Conservation (phyloP, 495 filamentous ascomycete species). For the Aspergillus incahuasiensis region DNA sequence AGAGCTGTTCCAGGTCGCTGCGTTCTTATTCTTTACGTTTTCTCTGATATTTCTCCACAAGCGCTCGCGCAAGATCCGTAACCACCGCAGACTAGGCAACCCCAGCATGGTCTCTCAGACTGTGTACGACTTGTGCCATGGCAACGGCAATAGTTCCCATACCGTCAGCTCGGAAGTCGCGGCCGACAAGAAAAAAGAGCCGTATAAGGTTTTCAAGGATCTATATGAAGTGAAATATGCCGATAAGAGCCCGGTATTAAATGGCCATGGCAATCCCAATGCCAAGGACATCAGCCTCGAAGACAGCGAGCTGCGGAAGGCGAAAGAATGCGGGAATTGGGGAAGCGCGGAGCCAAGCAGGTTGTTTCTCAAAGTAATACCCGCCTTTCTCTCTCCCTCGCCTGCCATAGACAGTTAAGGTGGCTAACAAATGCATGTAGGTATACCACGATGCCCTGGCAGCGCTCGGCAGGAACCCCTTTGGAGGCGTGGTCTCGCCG, state of each 20-base stretch:
- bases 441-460: conserved; percentile 63
- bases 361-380: conserved; percentile 56
- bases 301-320: conserved; percentile 26
- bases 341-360: conserved; percentile 58
- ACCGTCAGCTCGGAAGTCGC: conserved; percentile 56
- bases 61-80: neutral
- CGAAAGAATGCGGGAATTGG: conserved; percentile 61
- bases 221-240: conserved; percentile 36
- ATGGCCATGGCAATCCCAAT: too few species aligned
- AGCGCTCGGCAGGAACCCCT: conserved; percentile 52
- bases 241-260: conserved; percentile 26
- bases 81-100: neutral
- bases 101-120: conserved; percentile 25
- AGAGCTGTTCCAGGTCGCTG: neutral
- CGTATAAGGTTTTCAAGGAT: conserved; percentile 49
- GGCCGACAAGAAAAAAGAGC: conserved; percentile 45
- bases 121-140: conserved; percentile 49
- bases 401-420: too few species aligned
- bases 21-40: neutral
- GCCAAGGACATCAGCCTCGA: too few species aligned
- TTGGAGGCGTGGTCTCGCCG: conserved; percentile 59
- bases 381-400: neutral
- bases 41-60: neutral
- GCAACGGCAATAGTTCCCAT: too few species aligned
- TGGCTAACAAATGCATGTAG: conserved; percentile 23